phyloP scores from a whole-genome alignment of 352 stramenopile genomes.

The Sclerospora graminicola region DNA sequence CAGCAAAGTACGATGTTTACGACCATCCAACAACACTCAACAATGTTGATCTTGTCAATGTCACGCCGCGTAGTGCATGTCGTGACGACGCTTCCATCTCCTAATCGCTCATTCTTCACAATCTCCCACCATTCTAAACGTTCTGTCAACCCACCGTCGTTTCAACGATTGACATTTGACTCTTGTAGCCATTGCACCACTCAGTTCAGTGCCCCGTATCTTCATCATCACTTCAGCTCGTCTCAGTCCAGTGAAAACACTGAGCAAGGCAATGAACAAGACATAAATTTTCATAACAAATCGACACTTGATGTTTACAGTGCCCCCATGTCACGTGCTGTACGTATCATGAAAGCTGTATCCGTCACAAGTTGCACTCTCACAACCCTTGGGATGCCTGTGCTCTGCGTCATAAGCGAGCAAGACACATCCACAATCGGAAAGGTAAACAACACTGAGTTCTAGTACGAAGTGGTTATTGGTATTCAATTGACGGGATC shows the following conservation, averaged over 20 bases:
- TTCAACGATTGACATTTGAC: constrained; percentile 11
- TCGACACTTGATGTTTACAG: constrained; percentile 38
- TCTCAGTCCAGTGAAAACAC: constrained; percentile 5
- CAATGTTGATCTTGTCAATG: constrained; percentile 6
- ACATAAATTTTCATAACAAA: background rate
- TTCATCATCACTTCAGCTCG: constrained; percentile 11
- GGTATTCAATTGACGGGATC: background rate
- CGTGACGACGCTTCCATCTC: constrained; percentile 1
- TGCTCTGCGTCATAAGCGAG: constrained; percentile 59
- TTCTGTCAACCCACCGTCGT: background rate
- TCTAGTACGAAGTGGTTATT: background rate
- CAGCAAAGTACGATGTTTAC: too few relatives aligned
- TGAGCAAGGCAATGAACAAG: background rate
- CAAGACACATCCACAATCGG: constrained; percentile 60
- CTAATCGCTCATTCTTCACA: constrained; percentile 3
- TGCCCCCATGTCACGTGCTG: constrained; percentile 57
- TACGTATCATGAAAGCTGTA: constrained; percentile 82
- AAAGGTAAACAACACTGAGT: constrained; percentile 28
- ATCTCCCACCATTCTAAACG: background rate
- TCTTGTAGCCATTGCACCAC: constrained; percentile 1
- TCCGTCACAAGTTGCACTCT: constrained; percentile 76
- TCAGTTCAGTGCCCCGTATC: background rate
- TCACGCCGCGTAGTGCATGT: constrained; percentile 9
- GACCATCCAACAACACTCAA: background rate
- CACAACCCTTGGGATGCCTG: constrained; percentile 73